Evolutionary conservation across 108 stramenopile species (phyloP).

Genomic region (Thalassiosira profunda): DNA sequence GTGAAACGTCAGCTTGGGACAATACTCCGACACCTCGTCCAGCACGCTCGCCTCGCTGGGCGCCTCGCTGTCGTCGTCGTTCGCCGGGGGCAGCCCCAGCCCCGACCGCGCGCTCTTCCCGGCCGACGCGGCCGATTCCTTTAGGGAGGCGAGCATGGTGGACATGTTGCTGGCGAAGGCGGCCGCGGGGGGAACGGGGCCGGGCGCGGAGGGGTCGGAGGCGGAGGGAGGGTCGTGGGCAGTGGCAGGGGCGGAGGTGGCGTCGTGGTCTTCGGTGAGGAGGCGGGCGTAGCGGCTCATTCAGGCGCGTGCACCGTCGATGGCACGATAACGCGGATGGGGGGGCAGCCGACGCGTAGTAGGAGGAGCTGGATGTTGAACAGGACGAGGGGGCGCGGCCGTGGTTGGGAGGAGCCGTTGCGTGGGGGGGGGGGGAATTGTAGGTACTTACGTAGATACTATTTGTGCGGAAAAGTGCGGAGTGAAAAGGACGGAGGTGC

Average conservation of each 20-base stretch:
- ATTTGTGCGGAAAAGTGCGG: too few species aligned
- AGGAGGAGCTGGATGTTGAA: too few species aligned
- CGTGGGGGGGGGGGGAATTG: too few species aligned
- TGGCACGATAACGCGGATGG: too few species aligned
- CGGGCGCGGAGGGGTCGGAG: neutral
- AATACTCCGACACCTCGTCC: constrained; percentile 74
- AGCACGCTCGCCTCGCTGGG: constrained; percentile 46
- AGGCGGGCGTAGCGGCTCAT: constrained; percentile 42
- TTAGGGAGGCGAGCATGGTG: constrained; percentile 29
- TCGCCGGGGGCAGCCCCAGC: constrained; percentile 15
- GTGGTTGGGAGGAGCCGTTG: too few species aligned
- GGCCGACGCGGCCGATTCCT: constrained; percentile 32
- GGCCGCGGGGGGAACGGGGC: neutral
- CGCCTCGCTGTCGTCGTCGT: neutral
- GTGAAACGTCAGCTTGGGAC: constrained; percentile 85
- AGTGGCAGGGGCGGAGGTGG: neutral
- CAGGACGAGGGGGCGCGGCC: too few species aligned
- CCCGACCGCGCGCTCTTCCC: constrained; percentile 10
- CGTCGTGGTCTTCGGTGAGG: constrained; percentile 30
- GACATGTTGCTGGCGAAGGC: constrained; percentile 7
- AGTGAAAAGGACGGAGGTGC: too few species aligned
- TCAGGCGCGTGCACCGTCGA: too few species aligned
- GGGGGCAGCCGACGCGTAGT: too few species aligned
- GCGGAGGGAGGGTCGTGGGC: neutral
- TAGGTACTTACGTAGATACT: too few species aligned